phyloP scores from a whole-genome alignment of 495 filamentous ascomycete genomes.

The Astrocystis sublimbata region DNA sequence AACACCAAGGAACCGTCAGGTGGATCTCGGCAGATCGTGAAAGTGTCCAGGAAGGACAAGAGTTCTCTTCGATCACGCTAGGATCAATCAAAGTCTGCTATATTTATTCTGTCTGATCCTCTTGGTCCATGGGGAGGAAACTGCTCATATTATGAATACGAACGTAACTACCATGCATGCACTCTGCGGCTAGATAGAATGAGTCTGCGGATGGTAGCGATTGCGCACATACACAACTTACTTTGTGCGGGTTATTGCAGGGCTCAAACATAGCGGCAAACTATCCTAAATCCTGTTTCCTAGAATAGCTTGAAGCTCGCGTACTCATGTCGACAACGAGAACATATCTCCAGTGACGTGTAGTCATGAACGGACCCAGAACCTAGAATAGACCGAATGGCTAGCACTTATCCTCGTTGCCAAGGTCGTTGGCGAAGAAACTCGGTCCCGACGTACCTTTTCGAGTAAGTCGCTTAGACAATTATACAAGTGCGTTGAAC shows the following conservation, averaged over 20 bases:
- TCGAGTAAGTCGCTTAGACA: no score
- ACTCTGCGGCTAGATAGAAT: neutral
- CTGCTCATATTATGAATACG: neutral
- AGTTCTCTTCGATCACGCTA: conserved; percentile 9
- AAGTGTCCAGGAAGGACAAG: conserved; percentile 6
- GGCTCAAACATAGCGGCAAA: neutral
- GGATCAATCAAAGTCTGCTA: conserved; percentile 1
- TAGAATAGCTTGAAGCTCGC: neutral
- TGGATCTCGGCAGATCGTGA: conserved; percentile 11
- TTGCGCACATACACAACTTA: neutral
- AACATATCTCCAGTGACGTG: neutral
- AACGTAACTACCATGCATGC: conserved; percentile 6
- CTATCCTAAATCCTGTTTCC: neutral
- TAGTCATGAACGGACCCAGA: neutral
- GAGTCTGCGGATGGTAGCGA: neutral
- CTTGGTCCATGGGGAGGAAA: neutral
- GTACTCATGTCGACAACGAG: neutral
- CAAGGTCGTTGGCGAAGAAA: neutral
- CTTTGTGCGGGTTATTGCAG: neutral
- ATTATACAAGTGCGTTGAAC: no score
- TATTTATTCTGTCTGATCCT: conserved; percentile 4
- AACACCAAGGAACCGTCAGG: neutral
- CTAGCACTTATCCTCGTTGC: neutral
- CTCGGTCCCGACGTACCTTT: neutral
- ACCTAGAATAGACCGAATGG: neutral